These are phyloP conservation scores for Novymonas esmeraldas DNA, from an alignment of 208 protist genomes.

Conservation along the genomic window DNA sequence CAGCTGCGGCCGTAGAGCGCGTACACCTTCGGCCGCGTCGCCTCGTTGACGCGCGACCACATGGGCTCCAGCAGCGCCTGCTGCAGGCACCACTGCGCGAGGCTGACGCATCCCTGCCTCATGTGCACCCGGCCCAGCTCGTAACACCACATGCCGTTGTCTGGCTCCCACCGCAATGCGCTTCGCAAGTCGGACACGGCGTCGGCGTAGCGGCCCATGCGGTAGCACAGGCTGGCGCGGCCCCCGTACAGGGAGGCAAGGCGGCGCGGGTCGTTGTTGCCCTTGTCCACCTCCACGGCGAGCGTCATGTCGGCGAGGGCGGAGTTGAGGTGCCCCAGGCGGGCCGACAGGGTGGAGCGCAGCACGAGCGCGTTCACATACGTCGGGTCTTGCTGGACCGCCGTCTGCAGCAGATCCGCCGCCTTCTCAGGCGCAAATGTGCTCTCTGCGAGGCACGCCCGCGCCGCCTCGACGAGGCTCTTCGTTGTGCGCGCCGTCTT, in stretches of 20 bases:
- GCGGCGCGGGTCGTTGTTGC: conserved; percentile 43
- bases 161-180: conserved; percentile 74
- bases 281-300: conserved; percentile 73
- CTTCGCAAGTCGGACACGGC: conserved; percentile 65
- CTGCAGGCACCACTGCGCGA: conserved; percentile 56
- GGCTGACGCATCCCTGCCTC: conserved; percentile 31
- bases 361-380: conserved; percentile 53
- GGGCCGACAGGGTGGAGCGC: conserved; percentile 42
- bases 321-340: conserved; percentile 32
- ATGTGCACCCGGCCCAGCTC: conserved; percentile 71
- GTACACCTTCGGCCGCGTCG: conserved; percentile 41
- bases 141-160: conserved; percentile 86
- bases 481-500: conserved; percentile 12
- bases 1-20: conserved; percentile 50
- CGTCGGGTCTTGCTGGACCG: conserved; percentile 53
- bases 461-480: conserved; percentile 59
- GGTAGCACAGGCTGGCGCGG: conserved; percentile 55
- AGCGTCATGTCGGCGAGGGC: conserved; percentile 72
- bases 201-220: conserved; percentile 52
- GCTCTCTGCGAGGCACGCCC: conserved; percentile 40
- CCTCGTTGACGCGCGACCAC: conserved; percentile 39
- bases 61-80: conserved; percentile 53
- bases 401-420: conserved; percentile 39
- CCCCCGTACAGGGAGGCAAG: conserved; percentile 64
- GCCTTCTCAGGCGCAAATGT: conserved; percentile 42